Evolutionary conservation across 306 rosid genomes (phyloP), one percentile per base, ranked within the genome.

Genomic region (Mimosa bimucronata): DNA sequence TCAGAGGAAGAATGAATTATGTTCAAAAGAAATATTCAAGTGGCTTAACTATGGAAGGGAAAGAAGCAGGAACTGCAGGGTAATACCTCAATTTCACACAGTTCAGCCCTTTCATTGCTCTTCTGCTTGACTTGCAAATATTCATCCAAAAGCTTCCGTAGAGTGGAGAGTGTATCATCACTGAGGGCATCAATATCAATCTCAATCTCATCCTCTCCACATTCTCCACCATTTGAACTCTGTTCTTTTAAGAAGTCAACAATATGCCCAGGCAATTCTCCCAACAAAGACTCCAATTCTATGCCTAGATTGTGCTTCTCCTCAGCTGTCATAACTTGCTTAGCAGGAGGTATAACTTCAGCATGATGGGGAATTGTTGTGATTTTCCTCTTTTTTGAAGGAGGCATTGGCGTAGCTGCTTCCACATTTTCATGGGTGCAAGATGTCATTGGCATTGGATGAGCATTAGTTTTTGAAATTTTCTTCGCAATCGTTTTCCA

Each of bases 401-500:
- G 82, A 81, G 91, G 87, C 38, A 78, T 71, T 48, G 89, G 83
- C 77, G 79, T 85, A 40, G 86, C 78, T 66, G 80, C 74, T 85
- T 87, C 88, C 28, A 75, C 71, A 53, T 77, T 85, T 79, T 72
- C 88, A 45, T 41, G 48, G 58, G 79, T 57, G 31, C 74, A 73
- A 73, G 88, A 76, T 80, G 86, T 90, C 3, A 30, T 50, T 52
- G 88, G 85, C 58, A 83, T 64, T 60, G 80, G 81, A 73, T 62
- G 84, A 73, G 71, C 83, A 73, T 86, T 87, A 23, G 65, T 53
- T 87, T 65, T 90, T 38, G 87, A 86, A 25, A 93, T 72, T 77
- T 93, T 91, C 84, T 90, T 93, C 82, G 90, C 97, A 73, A 93
- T 83, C 67, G 91, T 23, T 82, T 88, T 93, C 97, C 97, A 93